These are phyloP conservation scores for Abrus pulchellus DNA, from an alignment of 306 rosid species.

Conservation along the genomic window DNA sequence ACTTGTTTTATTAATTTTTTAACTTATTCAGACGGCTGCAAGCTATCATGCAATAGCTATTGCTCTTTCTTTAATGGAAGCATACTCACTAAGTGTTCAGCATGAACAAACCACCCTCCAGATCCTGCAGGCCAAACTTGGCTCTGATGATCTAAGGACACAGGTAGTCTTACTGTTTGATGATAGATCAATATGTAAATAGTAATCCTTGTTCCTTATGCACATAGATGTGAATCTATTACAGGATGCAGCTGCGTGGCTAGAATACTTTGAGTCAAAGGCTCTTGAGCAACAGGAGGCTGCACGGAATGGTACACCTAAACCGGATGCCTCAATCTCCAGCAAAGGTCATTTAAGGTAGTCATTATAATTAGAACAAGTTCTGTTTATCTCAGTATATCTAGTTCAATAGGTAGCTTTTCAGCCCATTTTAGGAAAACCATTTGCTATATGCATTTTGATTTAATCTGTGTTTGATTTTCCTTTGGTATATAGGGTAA, in stretches of 20 bases:
- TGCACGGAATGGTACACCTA: constrained; percentile 96
- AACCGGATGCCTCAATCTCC: constrained; percentile 99
- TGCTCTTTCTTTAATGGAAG: constrained; percentile 99
- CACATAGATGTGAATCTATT: constrained; percentile 41
- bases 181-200: constrained; percentile 20
- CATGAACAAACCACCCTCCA: constrained; percentile 98
- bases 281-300: constrained; percentile 99
- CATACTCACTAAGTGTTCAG: constrained; percentile 93
- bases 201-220: constrained; percentile 29
- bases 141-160: constrained; percentile 93
- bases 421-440: constrained; percentile 4
- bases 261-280: constrained; percentile 98
- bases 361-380: constrained; percentile 31
- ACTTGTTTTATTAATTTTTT: constrained; percentile 41
- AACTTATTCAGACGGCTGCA: constrained; percentile 87
- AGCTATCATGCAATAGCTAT: constrained; percentile 99
- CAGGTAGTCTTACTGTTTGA: constrained; percentile 64
- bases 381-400: constrained; percentile 25
- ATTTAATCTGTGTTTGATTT: background rate
- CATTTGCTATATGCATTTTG: constrained; percentile 24
- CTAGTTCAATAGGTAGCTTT: constrained; percentile 24
- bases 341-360: constrained; percentile 99
- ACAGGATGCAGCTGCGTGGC: constrained; percentile 99
- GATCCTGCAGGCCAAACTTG: constrained; percentile 96
- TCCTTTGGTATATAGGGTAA: no score